Evolutionary conservation across 257 asterid genomes (phyloP).

Genomic region (Penstemon barbatus): DNA sequence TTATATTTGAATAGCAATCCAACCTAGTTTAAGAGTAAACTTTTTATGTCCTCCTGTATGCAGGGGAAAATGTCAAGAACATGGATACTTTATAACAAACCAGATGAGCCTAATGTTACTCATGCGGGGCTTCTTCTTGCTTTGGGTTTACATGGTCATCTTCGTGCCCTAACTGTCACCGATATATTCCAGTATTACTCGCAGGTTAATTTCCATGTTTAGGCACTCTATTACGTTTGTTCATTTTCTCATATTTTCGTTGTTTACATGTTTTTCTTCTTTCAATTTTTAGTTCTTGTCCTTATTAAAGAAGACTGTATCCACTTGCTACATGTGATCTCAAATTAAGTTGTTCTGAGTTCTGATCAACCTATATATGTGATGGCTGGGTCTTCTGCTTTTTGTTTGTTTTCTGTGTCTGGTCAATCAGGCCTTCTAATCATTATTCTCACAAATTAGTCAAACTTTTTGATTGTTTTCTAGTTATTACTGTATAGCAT

Average conservation of each 20-base stretch:
- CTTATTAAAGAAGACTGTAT: constrained; percentile 16
- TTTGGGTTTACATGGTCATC: constrained; percentile 97
- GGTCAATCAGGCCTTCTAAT: neutral
- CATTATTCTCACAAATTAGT: constrained; percentile 2
- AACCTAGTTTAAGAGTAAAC: neutral
- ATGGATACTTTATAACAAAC: constrained; percentile 93
- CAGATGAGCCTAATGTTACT: constrained; percentile 88
- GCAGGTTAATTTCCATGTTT: constrained; percentile 50
- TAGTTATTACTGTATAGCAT: neutral
- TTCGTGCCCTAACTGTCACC: constrained; percentile 65
- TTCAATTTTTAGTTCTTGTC: neutral
- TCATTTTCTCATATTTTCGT: neutral
- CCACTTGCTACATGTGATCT: constrained; percentile 11
- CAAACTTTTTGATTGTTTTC: neutral
- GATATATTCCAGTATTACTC: constrained; percentile 87
- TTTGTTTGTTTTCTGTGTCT: neutral
- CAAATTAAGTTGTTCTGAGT: neutral
- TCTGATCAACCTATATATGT: neutral
- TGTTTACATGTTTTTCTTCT: neutral
- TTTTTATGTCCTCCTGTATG: constrained; percentile 12
- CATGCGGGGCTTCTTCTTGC: constrained; percentile 98
- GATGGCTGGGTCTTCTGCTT: neutral
- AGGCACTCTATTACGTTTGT: constrained; percentile 10
- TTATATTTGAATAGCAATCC: neutral
- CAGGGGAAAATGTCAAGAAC: constrained; percentile 98